Evolutionary conservation across 345 rosid genomes (phyloP), one percentile per base, ranked within the genome.

Genomic region (Litchi chinensis): DNA sequence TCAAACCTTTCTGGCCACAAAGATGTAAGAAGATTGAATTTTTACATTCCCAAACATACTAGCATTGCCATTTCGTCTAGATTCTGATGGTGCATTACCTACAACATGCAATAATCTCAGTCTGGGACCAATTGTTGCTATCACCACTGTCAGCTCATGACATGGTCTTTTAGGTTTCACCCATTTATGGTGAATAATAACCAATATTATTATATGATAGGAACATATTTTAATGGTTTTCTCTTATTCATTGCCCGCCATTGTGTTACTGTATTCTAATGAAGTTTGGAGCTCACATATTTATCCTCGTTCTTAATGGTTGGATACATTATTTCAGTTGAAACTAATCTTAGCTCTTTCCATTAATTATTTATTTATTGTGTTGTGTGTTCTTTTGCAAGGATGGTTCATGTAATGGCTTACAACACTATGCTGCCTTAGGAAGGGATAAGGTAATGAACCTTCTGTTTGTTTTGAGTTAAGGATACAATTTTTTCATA

Each of bases 391-490:
- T 83, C 63, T 79, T 77, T 72, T 85, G 73, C 70, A 68, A 96
- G 99, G 99, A 97, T 89, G 99, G 99, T 83, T 94, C 99, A n/a
- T 94, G 99, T 81, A 97, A 97, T 85, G 99, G 99, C 72, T 88
- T 97, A 79, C 99, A 97, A 83, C 99, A 97, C 80, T 97, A 97
- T 88, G 99, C 99, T 85, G 99, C 99, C 59, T 89, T 94, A 76
- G 98, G 99, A 80, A 93, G 98, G 86, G 99, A 97, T 85, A 86
- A 91, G 99, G 99, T 97, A 91, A 89, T 76, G 37, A 64, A 3
- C 46, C 46, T 77, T 57, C 9, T 72, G 5, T 72, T 68, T 81
- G 44, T 59, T 56, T 44, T 68, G 48, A 65, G 71, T n/a, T n/a
- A 18, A 75, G 11, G 26, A 9, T 70, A 28, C 72, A 32, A 46